A percentile compares a stretch with the other conserved stretches of the same genome.
phyloP scores from a whole-genome alignment of 1,284 basidiomycete genomes.

The Xerocomus nothofagi region DNA sequence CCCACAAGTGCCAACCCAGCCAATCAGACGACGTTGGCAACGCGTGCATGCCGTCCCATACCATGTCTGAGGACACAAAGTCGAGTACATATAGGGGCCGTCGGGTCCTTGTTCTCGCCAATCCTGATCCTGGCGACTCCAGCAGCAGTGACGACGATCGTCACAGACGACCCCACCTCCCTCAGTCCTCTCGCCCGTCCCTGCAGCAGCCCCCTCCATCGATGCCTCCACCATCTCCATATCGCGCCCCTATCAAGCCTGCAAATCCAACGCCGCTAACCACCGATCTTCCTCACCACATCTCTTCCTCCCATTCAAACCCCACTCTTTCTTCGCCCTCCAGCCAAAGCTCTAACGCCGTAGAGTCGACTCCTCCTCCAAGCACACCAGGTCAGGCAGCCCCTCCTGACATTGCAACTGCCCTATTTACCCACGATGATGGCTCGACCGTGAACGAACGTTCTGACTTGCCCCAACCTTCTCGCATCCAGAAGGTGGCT shows the following conservation, averaged over 20 bases:
- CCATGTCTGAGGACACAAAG: conserved; percentile 47
- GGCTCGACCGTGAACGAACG: conserved; percentile 34
- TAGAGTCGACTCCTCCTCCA: conserved; percentile 61
- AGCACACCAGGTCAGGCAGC: conserved; percentile 56
- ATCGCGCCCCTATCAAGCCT: conserved; percentile 25
- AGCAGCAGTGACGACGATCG: conserved; percentile 47
- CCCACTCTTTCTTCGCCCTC: conserved; percentile 63
- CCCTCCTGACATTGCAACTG: conserved; percentile 43
- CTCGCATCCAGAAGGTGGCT: conserved; percentile 32
- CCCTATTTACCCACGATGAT: conserved; percentile 39
- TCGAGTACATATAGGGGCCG: conserved; percentile 34
- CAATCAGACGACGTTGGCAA: conserved; percentile 30
- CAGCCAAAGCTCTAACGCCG: conserved; percentile 61
- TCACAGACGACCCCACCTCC: conserved; percentile 20
- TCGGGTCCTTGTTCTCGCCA: conserved; percentile 55
- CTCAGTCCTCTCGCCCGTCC: conserved; percentile 31
- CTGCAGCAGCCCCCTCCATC: conserved; percentile 24
- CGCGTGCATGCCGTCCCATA: conserved; percentile 34
- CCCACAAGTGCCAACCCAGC: conserved; percentile 9
- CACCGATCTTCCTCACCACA: conserved; percentile 40
- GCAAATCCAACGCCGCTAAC: conserved; percentile 37
- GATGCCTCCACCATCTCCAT: conserved; percentile 26
- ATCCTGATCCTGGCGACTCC: conserved; percentile 53
- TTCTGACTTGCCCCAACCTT: conserved; percentile 28
- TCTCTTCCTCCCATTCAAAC: conserved; percentile 42